Percentiles rank a stretch among this genome's conserved stretches.
phyloP scores from a whole-genome alignment of 768 basidiomycete genomes.

The Lepiota subincarnata region DNA sequence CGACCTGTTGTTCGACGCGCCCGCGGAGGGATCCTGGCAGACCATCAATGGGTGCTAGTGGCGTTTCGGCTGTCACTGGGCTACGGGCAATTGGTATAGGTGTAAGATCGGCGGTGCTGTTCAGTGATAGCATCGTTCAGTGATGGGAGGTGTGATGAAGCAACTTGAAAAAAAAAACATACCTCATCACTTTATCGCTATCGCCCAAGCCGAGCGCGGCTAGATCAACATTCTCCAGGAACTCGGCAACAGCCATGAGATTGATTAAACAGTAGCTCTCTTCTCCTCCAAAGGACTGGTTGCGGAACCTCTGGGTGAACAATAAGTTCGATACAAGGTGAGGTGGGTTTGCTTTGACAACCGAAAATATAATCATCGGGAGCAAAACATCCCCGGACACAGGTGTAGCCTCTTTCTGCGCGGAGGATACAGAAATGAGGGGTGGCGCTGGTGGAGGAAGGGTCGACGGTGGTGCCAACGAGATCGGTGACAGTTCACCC shows the following conservation, averaged over 20 bases:
- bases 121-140: background rate
- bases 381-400: conserved; percentile 88
- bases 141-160: too few species aligned
- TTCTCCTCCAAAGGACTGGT: conserved; percentile 63
- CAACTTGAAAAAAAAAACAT: too few species aligned
- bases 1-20: conserved; percentile 76
- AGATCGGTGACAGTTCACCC: conserved; percentile 6
- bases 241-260: conserved; percentile 92
- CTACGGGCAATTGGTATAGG: conserved; percentile 72
- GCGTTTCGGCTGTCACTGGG: conserved; percentile 42
- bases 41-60: conserved; percentile 41
- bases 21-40: conserved; percentile 55
- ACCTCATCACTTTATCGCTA: conserved; percentile 57
- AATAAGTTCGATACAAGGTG: conserved; percentile 72
- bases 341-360: conserved; percentile 88
- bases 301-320: conserved; percentile 57
- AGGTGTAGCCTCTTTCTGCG: conserved; percentile 31
- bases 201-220: conserved; percentile 59
- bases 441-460: conserved; percentile 6
- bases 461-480: background rate
- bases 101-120: conserved; percentile 74
- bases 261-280: conserved; percentile 93
- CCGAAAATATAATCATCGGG: conserved; percentile 89
- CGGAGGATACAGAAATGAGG: background rate
- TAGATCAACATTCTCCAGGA: conserved; percentile 91